Conservation (phyloP, 2,329 filamentous ascomycete species). For the Aspergillus eucalypticola region DNA sequence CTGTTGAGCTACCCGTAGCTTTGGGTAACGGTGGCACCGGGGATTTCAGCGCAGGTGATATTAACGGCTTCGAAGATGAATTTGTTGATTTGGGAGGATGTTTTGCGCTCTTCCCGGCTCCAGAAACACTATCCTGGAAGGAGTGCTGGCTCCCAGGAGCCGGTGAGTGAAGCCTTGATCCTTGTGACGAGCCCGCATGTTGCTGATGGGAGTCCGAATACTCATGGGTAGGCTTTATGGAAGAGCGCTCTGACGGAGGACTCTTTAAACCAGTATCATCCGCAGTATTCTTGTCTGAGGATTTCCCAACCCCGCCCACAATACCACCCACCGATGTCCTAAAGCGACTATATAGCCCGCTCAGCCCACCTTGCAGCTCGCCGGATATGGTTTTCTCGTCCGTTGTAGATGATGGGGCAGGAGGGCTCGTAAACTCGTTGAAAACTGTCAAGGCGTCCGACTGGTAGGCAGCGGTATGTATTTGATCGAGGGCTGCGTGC, state of each 20-base stretch:
- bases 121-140: slow-evolving; percentile 30
- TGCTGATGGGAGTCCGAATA: slow-evolving; percentile 28
- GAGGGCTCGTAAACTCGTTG: slow-evolving; percentile 74
- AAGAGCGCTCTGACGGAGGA: slow-evolving; percentile 29
- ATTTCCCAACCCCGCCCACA: slow-evolving; percentile 37
- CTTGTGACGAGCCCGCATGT: slow-evolving; percentile 35
- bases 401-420: slow-evolving; percentile 61
- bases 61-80: slow-evolving; percentile 43
- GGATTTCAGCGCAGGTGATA: slow-evolving; percentile 41
- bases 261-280: slow-evolving; percentile 30
- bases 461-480: slow-evolving; percentile 85
- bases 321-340: slow-evolving; percentile 75
- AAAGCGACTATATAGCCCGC: slow-evolving; percentile 83
- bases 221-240: slow-evolving; percentile 29
- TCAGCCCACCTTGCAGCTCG: slow-evolving; percentile 82
- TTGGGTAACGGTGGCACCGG: slow-evolving; percentile 40
- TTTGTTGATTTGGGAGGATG: slow-evolving; percentile 45
- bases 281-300: slow-evolving; percentile 28
- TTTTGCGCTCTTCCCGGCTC: slow-evolving; percentile 36
- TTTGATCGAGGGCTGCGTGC: slow-evolving; percentile 77
- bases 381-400: slow-evolving; percentile 71
- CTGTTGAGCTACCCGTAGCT: slow-evolving; percentile 29
- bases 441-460: slow-evolving; percentile 86
- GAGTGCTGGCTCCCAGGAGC: slow-evolving; percentile 32
- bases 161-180: slow-evolving; percentile 42